Base-by-base conservation (phyloP, 495 filamentous ascomycete species). In the Aspergillus nanangensis region DNA sequence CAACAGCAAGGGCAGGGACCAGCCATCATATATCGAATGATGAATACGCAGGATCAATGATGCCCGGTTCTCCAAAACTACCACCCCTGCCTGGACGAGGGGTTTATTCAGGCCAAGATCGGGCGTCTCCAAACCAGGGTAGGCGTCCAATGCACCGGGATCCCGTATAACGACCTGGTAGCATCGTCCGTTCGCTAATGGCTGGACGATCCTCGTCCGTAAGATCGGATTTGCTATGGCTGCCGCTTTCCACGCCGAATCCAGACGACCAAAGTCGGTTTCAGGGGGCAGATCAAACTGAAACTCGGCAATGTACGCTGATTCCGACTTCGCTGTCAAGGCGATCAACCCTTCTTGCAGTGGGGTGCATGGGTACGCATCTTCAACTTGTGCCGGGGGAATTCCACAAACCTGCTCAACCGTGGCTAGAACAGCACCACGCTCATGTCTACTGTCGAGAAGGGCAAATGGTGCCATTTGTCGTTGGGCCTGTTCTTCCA, bases 311-410 rank as follows among this genome's bases (percentile, higher is more conserved):
- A 77, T 65, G 44, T 79, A 81, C 5, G 70, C 67, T 18, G 69
- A 71, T 13, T 57, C 55, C 10, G 67, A 54, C 47, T 72, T 71
- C 36, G 61, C 59, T 5, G 77, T 71, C 8, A 77, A 49, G 2
- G 67, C 66, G 59, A 80, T 64, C 8, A 81, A 56, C 1, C 72
- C 78, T 52, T 77, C 78, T 55, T 83, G 80, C 9, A 81, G 51
- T 10, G 80, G 72, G 0, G 78, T 80, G 55, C 77, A 79, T n/a
- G 79, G 76, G 46, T 78, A 82, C 0, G 78, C 55, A 48, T 83
- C 79, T 38, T 77, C 69, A 19, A 82, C 61, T 29, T 29, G 25
- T 7, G 7, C 11, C 11, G 25, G 25, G 25, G 5, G 7, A 11
- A 29, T 29, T 29, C 25, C 11, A 29, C 25, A 29, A 29, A 5